Evolutionary conservation across 2,329 filamentous ascomycete species (phyloP), one percentile per base, ranked within the genome.

Genomic region (Pseudogymnoascus sp.): DNA sequence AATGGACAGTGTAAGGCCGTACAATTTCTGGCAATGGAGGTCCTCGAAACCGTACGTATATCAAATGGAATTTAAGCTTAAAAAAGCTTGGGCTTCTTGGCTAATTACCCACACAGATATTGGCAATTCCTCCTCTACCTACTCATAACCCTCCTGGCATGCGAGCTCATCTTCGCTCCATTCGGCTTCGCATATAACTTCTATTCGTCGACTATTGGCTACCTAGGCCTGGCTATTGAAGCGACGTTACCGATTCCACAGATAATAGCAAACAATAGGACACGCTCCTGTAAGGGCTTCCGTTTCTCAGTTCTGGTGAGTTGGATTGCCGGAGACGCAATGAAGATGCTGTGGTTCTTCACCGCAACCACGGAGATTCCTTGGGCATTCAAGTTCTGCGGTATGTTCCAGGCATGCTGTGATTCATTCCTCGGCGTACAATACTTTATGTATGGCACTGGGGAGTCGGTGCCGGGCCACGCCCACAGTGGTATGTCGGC

Each of bases 261-360:
- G 73, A 85, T 94, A 28, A 69, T 89, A 56, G 76, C 87, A 41
- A 94, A 94, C 70, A 77, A 81, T 63, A 80, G 81, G 33, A 79
- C 82, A 3, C 78, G 80, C 62, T 90, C 88, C 1, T 90, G 86
- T 76, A 86, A 84, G 71, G 89, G 89, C 5, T 90, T 95, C 73
- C 81, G 89, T 13, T 69, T 90, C 9, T 90, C 85, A 5, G 85
- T 95, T 3, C 75, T 94, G 61, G 81, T 78, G 26, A 90, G 85
- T 71, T 95, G 89, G 89, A 76, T 95, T 59, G 74, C 86, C 2
- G 89, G 89, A 63, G 89, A 95, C 72, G 78, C 82, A 7, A 90
- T 94, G 85, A 95, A 95, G 79, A 88, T 92, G 80, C 88, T 90
- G 68, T 87, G 84, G 84, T 94, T 92, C 75, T 87, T 92, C 63